Evolutionary conservation across 306 rosid species (phyloP), one percentile per base, ranked within the genome.

Genomic region (Prosopis cineraria): DNA sequence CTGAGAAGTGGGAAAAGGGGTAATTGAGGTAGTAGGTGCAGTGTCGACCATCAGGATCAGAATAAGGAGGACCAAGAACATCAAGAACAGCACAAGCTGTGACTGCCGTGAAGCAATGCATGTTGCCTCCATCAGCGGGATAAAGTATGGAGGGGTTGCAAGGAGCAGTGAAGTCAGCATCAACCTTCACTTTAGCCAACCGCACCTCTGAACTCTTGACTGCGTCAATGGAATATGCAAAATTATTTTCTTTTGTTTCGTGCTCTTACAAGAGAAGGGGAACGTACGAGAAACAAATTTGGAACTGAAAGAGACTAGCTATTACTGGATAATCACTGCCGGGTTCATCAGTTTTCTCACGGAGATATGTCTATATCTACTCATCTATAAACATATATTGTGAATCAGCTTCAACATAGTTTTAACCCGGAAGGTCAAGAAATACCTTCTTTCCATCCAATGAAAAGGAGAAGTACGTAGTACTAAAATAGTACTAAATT

Each of bases 51-150:
- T 90, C 85, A 6, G 90, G 88, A 83, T 94, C 94, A n/a, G 84
- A 84, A 81, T 94, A 94, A 0, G 98, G 98, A 10, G 98, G 98
- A 24, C 98, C 98, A 14, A 92, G 95, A 75, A 94, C 98, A 70
- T 94, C 98, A 0, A 94, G 83, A 81, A 94, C 90, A 0, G 97
- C 98, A 43, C 98, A 94, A 0, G 98, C 92, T 9, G 97, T 92
- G 73, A 94, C 92, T 0, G 95, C 98, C 0, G 95, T 92, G 93
- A 94, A 92, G 85, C 95, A 80, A 76, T 94, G 98, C 95, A 94
- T 83, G 89, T 94, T 94, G 33, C 98, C 98, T 3, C 98, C 98
- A 7, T 92, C 97, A 8, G 93, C 80, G 3, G 98, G 98, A 74
- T 88, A 94, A 19, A 94, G 97, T 75, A 94, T 89, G 70, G 93